Percentiles rank a stretch among this genome's conserved stretches.
These are phyloP conservation scores for Talaromyces stipitatus DNA, from an alignment of 495 filamentous ascomycete species.

Conservation along the genomic window DNA sequence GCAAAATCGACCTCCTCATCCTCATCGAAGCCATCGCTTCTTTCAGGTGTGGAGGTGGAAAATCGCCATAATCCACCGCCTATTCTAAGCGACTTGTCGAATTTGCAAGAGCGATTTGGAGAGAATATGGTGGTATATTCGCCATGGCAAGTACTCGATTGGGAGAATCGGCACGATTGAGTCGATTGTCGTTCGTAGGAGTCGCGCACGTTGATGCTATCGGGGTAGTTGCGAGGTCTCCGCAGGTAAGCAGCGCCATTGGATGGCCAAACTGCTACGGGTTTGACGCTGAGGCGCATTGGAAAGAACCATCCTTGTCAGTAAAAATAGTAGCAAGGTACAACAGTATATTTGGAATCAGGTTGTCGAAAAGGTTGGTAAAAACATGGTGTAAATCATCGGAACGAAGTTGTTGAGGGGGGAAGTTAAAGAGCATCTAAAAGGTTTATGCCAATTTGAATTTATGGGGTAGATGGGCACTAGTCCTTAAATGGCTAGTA, in stretches of 20 bases:
- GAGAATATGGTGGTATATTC: background rate
- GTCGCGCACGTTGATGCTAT: background rate
- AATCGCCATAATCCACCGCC: background rate
- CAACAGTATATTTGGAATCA: background rate
- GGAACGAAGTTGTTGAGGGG: background rate
- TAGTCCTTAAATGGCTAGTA: background rate
- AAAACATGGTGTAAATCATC: background rate
- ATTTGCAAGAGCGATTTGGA: background rate
- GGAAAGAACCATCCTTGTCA: constrained; percentile 4
- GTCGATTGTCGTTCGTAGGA: background rate
- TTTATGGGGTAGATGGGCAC: background rate
- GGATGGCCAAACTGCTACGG: background rate
- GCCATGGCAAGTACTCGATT: background rate
- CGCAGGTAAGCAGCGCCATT: constrained; percentile 1
- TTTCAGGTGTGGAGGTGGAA: background rate
- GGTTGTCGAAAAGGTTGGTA: background rate
- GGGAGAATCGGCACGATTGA: background rate
- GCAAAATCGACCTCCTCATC: constrained; percentile 1
- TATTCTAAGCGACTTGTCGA: background rate
- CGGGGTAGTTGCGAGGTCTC: background rate
- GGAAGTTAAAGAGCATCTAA: background rate
- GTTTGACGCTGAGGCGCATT: constrained; percentile 3
- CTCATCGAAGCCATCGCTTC: constrained; percentile 6
- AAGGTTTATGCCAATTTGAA: background rate
- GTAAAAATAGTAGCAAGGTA: background rate